phyloP scores from a whole-genome alignment of 306 rosid genomes.

The Quercus agrifolia region DNA sequence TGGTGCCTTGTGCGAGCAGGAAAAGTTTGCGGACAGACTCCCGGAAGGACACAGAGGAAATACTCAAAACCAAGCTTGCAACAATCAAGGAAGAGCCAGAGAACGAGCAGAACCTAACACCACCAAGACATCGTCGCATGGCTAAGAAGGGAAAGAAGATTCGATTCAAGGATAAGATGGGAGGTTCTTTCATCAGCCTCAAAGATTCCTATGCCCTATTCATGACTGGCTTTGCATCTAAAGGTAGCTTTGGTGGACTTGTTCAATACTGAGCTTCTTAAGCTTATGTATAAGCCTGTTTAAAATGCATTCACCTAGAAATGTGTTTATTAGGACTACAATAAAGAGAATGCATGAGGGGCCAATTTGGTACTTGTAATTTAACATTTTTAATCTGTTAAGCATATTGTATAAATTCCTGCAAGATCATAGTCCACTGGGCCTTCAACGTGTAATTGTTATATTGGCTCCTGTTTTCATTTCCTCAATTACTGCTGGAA shows the following conservation, averaged over 20 bases:
- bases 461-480: background rate
- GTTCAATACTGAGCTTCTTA: conserved; percentile 38
- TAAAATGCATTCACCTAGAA: background rate
- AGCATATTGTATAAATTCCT: conserved; percentile 31
- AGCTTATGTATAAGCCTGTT: conserved; percentile 1
- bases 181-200: conserved; percentile 39
- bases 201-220: conserved; percentile 52
- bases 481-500: conserved; percentile 10
- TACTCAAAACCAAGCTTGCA: conserved; percentile 67
- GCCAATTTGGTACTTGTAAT: conserved; percentile 1
- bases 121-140: conserved; percentile 37
- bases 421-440: conserved; percentile 10
- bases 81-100: conserved; percentile 78
- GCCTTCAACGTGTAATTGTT: conserved; percentile 6
- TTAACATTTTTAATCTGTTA: too few species aligned
- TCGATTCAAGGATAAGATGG: conserved; percentile 30
- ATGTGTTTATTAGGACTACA: conserved; percentile 9
- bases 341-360: conserved; percentile 15
- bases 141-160: conserved; percentile 47
- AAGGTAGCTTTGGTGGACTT: conserved; percentile 47
- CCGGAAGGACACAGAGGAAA: conserved; percentile 57
- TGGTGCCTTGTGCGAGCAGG: conserved; percentile 59
- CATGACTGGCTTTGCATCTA: conserved; percentile 50
- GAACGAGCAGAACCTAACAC: conserved; percentile 39
- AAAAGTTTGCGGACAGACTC: conserved; percentile 45